A percentile compares a stretch with the other conserved stretches of the same genome.
These are phyloP conservation scores for Chytridium lagenaria DNA, from an alignment of 371 early-diverging fungal species.

Conservation along the genomic window DNA sequence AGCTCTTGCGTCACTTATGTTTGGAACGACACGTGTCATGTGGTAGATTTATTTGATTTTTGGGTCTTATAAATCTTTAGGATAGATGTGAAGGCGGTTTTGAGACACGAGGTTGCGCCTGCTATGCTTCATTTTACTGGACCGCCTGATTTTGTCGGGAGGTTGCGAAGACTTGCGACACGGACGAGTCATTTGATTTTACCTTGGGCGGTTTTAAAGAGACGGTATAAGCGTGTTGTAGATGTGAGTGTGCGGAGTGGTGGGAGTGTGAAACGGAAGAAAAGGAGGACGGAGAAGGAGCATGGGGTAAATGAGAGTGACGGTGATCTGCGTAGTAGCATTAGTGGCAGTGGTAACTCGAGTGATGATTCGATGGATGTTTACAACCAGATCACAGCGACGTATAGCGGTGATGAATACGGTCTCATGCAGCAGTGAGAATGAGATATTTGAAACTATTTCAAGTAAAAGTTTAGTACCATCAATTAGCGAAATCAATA, in stretches of 20 bases:
- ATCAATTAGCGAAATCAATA: no score
- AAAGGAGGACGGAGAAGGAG: no score
- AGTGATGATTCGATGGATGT: no score
- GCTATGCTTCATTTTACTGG: slow-evolving; percentile 7
- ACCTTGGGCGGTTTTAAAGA: slow-evolving; percentile 6
- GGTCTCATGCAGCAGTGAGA: no score
- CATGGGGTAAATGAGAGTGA: no score
- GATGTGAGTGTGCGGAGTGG: neutral
- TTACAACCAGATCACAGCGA: no score
- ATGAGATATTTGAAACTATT: no score
- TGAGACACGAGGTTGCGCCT: neutral
- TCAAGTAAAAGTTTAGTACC: no score
- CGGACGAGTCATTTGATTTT: neutral
- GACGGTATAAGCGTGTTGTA: neutral
- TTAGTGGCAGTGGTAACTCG: no score
- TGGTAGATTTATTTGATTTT: neutral
- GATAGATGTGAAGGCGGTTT: neutral
- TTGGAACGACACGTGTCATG: neutral
- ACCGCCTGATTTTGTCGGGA: neutral
- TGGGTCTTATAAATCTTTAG: neutral
- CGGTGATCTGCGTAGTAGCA: no score
- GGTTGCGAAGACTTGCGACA: neutral
- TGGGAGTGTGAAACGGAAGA: neutral
- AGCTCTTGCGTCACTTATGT: neutral
- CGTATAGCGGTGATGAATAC: no score